phyloP scores from a whole-genome alignment of 352 stramenopile genomes.

The Globisporangium perplexum region DNA sequence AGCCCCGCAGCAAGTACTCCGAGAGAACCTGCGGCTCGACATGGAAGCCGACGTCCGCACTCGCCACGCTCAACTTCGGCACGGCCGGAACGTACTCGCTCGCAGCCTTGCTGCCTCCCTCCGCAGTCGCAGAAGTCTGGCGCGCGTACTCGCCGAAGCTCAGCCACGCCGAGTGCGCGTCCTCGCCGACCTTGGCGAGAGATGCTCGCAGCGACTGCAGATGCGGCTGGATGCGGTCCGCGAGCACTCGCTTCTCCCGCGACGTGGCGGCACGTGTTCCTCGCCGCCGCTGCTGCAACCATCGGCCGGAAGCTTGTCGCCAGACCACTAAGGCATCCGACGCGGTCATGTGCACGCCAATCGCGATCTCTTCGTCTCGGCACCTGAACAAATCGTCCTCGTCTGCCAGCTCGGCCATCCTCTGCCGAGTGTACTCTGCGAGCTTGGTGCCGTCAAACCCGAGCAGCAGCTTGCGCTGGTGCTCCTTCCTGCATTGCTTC shows the following conservation, averaged over 20 bases:
- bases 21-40: constrained; percentile 53
- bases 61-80: constrained; percentile 46
- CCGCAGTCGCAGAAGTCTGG: constrained; percentile 1
- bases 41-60: constrained; percentile 42
- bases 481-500: constrained; percentile 29
- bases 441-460: constrained; percentile 35
- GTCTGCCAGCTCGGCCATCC: constrained; percentile 13
- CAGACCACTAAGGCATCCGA: constrained; percentile 44
- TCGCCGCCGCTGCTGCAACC: constrained; percentile 19
- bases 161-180: constrained; percentile 21
- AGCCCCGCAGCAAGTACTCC: constrained; percentile 67
- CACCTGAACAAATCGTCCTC: not conserved
- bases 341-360: constrained; percentile 41
- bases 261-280: constrained; percentile 17
- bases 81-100: not conserved
- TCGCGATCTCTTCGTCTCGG: constrained; percentile 37
- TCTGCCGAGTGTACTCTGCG: constrained; percentile 14
- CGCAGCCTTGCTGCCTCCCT: constrained; percentile 1
- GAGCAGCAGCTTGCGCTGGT: constrained; percentile 33
- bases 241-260: constrained; percentile 28
- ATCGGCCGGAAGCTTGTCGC: constrained; percentile 22
- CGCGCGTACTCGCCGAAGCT: constrained; percentile 30
- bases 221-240: constrained; percentile 31
- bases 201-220: constrained; percentile 25
- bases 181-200: constrained; percentile 12